Evolutionary conservation across 441 rosid genomes (phyloP).

Genomic region (Corymbia citriodora): DNA sequence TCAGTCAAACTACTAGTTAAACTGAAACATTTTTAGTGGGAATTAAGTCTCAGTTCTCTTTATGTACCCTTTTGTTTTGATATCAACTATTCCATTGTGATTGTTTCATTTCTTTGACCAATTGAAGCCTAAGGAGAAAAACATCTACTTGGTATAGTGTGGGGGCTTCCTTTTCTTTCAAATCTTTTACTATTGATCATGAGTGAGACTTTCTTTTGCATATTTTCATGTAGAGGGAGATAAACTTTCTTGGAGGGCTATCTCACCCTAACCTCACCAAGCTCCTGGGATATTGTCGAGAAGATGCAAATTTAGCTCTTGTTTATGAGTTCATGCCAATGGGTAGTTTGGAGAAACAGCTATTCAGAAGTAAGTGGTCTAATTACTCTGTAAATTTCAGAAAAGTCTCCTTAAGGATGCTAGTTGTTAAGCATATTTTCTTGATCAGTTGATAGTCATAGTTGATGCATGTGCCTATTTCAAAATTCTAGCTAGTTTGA

Average conservation of each 20-base stretch:
- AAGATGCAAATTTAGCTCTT: background rate
- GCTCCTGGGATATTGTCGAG: background rate
- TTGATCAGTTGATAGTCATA: background rate
- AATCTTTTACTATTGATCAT: background rate
- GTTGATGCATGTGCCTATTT: background rate
- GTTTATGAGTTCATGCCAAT: background rate
- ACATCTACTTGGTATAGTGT: background rate
- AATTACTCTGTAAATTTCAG: background rate
- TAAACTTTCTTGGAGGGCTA: background rate
- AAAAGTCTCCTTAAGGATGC: background rate
- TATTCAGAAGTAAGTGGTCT: background rate
- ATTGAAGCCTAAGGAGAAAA: background rate
- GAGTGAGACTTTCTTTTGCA: background rate
- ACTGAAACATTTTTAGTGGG: background rate
- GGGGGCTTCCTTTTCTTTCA: background rate
- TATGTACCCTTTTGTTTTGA: background rate
- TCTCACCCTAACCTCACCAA: conserved; percentile 2
- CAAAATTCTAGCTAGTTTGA: background rate
- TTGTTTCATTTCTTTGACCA: background rate
- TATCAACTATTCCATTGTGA: background rate
- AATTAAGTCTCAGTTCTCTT: background rate
- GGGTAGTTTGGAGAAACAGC: background rate
- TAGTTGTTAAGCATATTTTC: background rate
- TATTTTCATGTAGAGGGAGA: background rate
- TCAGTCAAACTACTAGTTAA: background rate